phyloP scores from a whole-genome alignment of 257 asterid species.

The Paulownia fortunei region DNA sequence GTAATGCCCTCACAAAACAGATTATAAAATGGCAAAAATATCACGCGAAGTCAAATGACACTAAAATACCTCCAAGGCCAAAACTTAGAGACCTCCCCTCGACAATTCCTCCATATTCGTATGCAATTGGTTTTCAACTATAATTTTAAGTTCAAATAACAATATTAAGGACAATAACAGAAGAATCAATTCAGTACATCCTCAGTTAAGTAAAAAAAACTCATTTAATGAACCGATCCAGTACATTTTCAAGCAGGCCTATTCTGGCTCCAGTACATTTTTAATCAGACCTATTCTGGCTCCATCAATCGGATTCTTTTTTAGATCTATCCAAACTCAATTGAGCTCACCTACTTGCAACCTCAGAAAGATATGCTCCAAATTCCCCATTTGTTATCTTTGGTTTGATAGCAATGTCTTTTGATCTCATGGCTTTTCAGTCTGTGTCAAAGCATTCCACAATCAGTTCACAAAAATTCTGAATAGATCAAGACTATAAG shows the following conservation, averaged over 20 bases:
- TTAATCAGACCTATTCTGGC: not conserved
- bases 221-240: not conserved
- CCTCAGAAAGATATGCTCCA: conserved; percentile 12
- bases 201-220: not conserved
- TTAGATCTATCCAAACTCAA: not conserved
- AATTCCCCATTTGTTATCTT: not conserved
- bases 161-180: not conserved
- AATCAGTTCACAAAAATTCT: not conserved
- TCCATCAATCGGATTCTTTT: conserved; percentile 16
- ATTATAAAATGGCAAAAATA: not conserved
- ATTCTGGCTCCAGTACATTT: conserved; percentile 6
- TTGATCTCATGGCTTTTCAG: conserved; percentile 2
- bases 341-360: conserved; percentile 13
- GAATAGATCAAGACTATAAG: conserved; percentile 3
- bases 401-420: not conserved
- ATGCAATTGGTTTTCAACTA: not conserved
- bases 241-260: not conserved
- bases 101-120: not conserved
- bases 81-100: not conserved
- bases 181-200: not conserved
- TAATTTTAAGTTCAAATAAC: not conserved
- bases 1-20: not conserved
- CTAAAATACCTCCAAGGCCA: not conserved
- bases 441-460: conserved; percentile 16
- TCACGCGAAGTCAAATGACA: not conserved